Evolutionary conservation across 169 alveolate species (phyloP).

Genomic region (Toxoplasma gondii): DNA sequence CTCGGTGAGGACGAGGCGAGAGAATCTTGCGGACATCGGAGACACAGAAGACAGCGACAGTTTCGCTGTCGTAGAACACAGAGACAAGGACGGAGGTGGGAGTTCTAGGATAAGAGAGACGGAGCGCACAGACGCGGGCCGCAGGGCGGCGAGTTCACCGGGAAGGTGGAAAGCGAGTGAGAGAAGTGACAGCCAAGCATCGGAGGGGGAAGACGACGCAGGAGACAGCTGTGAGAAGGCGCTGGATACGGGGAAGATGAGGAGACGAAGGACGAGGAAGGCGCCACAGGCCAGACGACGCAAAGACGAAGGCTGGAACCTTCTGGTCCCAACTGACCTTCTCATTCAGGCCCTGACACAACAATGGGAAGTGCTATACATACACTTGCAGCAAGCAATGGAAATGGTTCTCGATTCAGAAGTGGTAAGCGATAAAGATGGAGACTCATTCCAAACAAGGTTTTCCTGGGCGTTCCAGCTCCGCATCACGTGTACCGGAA

Average conservation of each 20-base stretch:
- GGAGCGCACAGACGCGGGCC: background rate
- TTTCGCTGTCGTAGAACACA: background rate
- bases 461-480: no score
- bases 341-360: conserved; percentile 13
- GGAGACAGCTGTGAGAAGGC: background rate
- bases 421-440: background rate
- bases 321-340: background rate
- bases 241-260: background rate
- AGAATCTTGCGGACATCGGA: background rate
- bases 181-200: background rate
- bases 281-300: background rate
- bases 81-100: background rate
- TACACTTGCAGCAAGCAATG: conserved; percentile 40
- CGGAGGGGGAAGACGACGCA: background rate
- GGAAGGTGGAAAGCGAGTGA: background rate
- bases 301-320: background rate
- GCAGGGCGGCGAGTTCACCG: background rate
- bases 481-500: no score
- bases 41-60: background rate
- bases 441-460: no score
- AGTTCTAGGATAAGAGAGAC: background rate
- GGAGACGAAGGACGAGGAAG: background rate
- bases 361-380: conserved; percentile 37
- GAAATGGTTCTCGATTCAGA: conserved; percentile 11
- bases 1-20: background rate